Base-by-base conservation (phyloP, 176 grass and related monocot species). In the Melocanna baccifera region DNA sequence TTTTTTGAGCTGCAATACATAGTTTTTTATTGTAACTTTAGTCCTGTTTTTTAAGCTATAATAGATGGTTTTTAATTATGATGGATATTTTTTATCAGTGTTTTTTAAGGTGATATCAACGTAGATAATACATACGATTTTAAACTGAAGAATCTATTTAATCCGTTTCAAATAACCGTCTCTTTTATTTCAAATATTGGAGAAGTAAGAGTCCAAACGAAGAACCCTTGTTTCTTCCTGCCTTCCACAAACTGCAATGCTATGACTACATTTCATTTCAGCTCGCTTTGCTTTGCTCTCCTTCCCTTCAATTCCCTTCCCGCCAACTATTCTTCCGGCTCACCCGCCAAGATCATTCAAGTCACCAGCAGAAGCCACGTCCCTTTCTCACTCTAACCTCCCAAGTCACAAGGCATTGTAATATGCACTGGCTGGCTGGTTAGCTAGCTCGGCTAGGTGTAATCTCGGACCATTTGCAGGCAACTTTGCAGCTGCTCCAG, bases 171-270 rank as follows among this genome's bases (percentile, higher is more conserved):
- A 36, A 4, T 4, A 34, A 34, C 4, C 32, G 4, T 36, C 32
- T 0, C 0, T 36, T 36, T 36, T 36, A 36, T 5, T 36, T 36
- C 4, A 0, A 36, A 0, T 36, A 0, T 36, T 5, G 34, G 4
- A 36, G 34, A 36, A 36, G 0, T n/a, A n/a, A n/a, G n/a, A n/a
- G n/a, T 36, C 34, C 4, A 36, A 36, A 36, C 3, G 32, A 4
- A 5, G 34, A 4, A 36, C 34, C 4, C 73, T 51, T 61, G 20
- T 81, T 32, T 50, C 46, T 58, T 65, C 56, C 19, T 59, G 55
- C 42, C 40, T 72, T 6, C 39, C 34, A 28, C 69, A 10, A 13
- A 7, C 29, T 9, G 9, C 41, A 61, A 79, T 41, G 7, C 30
- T 12, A 22, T 12, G 7, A 9, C 57, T 41, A 30, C 40, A 42